Evolutionary conservation across 371 early-diverging fungal species (phyloP).

Genomic region (Mortierella sp.): DNA sequence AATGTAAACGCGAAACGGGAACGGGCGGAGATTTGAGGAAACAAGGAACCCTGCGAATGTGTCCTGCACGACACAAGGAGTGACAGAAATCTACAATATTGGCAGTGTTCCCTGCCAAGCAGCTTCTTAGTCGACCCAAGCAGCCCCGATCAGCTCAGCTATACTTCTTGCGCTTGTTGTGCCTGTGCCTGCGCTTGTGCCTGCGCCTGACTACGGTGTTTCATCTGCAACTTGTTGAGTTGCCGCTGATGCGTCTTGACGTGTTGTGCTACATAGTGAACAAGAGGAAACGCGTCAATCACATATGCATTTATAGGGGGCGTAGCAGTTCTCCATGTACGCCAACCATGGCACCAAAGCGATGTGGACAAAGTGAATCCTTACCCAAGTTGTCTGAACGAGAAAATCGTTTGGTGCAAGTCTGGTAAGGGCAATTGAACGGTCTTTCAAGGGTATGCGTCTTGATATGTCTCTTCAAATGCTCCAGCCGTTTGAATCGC

Average conservation of each 20-base stretch:
- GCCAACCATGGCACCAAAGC: neutral
- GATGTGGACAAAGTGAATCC: neutral
- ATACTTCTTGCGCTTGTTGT: slow-evolving; percentile 19
- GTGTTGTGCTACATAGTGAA: slow-evolving; percentile 58
- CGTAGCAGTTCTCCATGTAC: too few species aligned
- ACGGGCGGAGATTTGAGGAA: too few species aligned
- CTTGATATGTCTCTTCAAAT: slow-evolving; percentile 81
- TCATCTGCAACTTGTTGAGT: slow-evolving; percentile 34
- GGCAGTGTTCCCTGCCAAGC: too few species aligned
- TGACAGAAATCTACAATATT: too few species aligned
- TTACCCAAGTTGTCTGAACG: slow-evolving; percentile 76
- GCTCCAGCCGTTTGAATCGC: slow-evolving; percentile 79
- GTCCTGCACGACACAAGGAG: too few species aligned
- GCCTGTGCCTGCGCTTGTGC: slow-evolving; percentile 37
- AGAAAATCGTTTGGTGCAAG: slow-evolving; percentile 83
- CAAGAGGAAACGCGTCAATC: neutral
- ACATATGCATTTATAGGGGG: neutral
- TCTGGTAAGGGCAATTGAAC: slow-evolving; percentile 67
- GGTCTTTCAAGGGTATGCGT: slow-evolving; percentile 77
- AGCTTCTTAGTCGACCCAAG: too few species aligned
- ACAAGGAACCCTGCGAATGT: too few species aligned
- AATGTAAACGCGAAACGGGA: too few species aligned
- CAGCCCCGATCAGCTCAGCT: neutral
- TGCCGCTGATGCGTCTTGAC: slow-evolving; percentile 68
- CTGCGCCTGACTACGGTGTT: slow-evolving; percentile 43